Evolutionary conservation across 371 early-diverging fungal species (phyloP).

Genomic region (Catenaria anguillulae): DNA sequence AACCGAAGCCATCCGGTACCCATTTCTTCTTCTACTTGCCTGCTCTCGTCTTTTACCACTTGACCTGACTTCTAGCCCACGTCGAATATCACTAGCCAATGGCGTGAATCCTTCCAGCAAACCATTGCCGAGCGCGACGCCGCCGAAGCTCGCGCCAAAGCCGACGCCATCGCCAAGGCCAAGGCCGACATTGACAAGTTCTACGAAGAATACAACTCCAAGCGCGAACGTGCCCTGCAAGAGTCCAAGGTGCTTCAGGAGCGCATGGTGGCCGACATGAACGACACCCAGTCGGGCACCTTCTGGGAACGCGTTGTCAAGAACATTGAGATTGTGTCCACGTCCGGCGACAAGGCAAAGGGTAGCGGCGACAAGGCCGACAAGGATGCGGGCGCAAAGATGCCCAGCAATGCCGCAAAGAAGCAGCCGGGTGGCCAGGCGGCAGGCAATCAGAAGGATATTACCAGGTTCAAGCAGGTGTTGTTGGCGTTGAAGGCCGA

Average conservation of each 20-base stretch:
- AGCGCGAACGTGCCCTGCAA: constrained; percentile 57
- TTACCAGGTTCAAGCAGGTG: constrained; percentile 67
- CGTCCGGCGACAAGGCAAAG: background rate
- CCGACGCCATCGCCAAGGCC: constrained; percentile 51
- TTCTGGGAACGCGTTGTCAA: constrained; percentile 60
- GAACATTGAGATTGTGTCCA: constrained; percentile 42
- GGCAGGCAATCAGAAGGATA: background rate
- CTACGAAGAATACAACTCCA: constrained; percentile 88
- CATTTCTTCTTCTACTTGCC: no score
- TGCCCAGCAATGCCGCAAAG: constrained; percentile 17
- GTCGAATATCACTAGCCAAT: constrained; percentile 18
- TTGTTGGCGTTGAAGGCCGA: constrained; percentile 64
- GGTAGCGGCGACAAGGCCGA: constrained; percentile 12
- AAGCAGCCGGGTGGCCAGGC: background rate
- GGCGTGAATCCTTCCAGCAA: background rate
- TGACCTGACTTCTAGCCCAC: no score
- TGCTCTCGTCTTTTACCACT: no score
- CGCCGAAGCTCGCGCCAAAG: constrained; percentile 34
- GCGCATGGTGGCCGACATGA: constrained; percentile 29
- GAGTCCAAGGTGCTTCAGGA: constrained; percentile 41
- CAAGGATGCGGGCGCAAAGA: constrained; percentile 14
- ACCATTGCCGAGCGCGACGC: constrained; percentile 62
- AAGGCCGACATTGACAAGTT: constrained; percentile 74
- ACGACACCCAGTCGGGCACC: constrained; percentile 45
- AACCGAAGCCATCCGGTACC: no score